Percentiles rank a stretch among this genome's conserved stretches.
Evolutionary conservation across 2,329 filamentous ascomycete species (phyloP).

Genomic region (Alternaria consortialis): DNA sequence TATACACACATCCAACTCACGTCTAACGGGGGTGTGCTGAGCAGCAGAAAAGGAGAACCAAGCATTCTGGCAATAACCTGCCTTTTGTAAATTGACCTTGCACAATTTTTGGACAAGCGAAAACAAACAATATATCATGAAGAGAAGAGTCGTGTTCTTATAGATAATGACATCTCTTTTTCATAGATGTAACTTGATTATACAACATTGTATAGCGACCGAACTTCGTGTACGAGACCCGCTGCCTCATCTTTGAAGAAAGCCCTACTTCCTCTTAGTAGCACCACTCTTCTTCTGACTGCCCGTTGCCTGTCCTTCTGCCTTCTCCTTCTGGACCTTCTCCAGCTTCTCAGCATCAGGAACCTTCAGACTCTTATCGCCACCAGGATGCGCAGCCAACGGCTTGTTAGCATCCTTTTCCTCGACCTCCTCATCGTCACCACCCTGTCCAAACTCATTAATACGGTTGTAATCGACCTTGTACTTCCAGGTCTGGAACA

Average conservation of each 20-base stretch:
- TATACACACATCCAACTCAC: background rate
- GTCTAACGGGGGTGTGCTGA: background rate
- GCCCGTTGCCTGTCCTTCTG: slow-evolving; percentile 28
- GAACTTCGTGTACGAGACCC: background rate
- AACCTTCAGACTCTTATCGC: slow-evolving; percentile 39
- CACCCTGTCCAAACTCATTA: slow-evolving; percentile 98
- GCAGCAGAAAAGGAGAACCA: background rate
- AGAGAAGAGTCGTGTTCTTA: too few relatives aligned
- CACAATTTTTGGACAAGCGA: background rate
- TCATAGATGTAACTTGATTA: background rate
- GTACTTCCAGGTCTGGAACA: slow-evolving; percentile 95
- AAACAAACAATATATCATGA: too few relatives aligned
- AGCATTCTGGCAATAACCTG: background rate
- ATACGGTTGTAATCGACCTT: slow-evolving; percentile 89
- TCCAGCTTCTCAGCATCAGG: slow-evolving; percentile 27
- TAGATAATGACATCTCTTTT: background rate
- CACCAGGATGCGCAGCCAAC: slow-evolving; percentile 46
- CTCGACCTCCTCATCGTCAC: slow-evolving; percentile 76
- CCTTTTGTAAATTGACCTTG: background rate
- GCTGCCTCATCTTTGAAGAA: background rate
- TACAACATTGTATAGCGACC: background rate
- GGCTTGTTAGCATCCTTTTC: slow-evolving; percentile 59
- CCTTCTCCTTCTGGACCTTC: slow-evolving; percentile 31
- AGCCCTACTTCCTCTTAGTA: slow-evolving; percentile 43
- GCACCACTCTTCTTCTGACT: slow-evolving; percentile 38